Conservation (phyloP, 192 early-diverging fungal genomes). For the Entrophospora sp. region DNA sequence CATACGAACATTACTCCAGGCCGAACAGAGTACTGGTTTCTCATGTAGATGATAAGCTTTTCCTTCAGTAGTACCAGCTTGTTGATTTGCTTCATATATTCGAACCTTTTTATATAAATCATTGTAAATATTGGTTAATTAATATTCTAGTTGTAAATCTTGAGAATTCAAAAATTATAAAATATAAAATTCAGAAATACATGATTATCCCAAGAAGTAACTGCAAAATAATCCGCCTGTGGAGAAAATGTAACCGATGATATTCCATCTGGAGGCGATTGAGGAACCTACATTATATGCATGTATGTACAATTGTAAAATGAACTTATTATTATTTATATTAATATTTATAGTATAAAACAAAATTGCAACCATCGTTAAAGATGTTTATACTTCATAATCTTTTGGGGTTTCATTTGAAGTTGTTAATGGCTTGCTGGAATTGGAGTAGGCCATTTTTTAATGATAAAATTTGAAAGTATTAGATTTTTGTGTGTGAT, state of each 20-base stretch:
- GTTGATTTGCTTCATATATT: constrained; percentile 79
- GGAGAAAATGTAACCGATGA: constrained; percentile 74
- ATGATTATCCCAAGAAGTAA: constrained; percentile 83
- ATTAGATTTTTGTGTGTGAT: too few relatives aligned
- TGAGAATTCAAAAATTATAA: too few relatives aligned
- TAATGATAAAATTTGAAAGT: too few relatives aligned
- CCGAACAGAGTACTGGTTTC: constrained; percentile 68
- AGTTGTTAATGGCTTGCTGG: too few relatives aligned
- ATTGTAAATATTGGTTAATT: not conserved
- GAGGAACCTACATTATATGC: constrained; percentile 31
- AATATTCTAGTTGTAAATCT: not conserved
- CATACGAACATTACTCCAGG: constrained; percentile 73
- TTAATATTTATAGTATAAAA: not conserved
- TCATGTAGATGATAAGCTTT: constrained; percentile 76
- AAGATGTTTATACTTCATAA: not conserved
- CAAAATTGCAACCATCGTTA: not conserved
- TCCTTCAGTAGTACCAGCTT: constrained; percentile 55
- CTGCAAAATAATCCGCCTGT: constrained; percentile 74
- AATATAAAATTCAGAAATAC: constrained; percentile 29
- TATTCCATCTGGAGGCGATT: constrained; percentile 68
- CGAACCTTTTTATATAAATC: constrained; percentile 55
- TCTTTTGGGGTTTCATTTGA: not conserved
- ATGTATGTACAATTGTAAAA: not conserved
- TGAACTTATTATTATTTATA: not conserved
- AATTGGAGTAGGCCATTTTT: too few relatives aligned